A percentile compares a stretch with the other conserved stretches of the same genome.
Evolutionary conservation across 2,329 filamentous ascomycete species (phyloP).

Genomic region (Colletotrichum camelliae): DNA sequence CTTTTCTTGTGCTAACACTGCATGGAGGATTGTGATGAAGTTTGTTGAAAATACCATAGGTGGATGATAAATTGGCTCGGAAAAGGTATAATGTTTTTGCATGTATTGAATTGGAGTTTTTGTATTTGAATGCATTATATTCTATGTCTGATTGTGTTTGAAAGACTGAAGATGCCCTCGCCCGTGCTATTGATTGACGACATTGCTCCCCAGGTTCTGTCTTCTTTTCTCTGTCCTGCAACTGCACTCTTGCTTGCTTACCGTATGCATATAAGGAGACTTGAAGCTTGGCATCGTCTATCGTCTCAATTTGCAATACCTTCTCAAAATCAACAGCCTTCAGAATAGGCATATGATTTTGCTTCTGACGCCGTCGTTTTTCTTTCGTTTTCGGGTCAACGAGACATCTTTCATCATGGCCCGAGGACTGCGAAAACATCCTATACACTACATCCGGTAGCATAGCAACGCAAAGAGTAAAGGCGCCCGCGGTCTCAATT

Average conservation of each 20-base stretch:
- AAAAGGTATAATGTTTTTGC: neutral
- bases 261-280: neutral
- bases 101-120: neutral
- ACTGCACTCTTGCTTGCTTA: neutral
- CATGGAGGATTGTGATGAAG: neutral
- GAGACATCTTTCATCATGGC: neutral
- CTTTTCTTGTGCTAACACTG: neutral
- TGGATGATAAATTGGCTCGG: neutral
- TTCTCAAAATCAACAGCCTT: neutral
- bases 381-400: neutral
- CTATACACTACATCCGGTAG: neutral
- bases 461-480: neutral
- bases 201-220: neutral
- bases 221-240: neutral
- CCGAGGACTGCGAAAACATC: neutral
- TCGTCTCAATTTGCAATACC: neutral
- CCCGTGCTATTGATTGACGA: rapidly evolving
- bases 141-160: neutral
- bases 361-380: neutral
- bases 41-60: neutral
- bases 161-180: neutral
- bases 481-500: too few relatives aligned
- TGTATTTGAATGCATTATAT: neutral
- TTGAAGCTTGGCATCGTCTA: neutral
- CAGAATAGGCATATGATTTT: neutral